Percentiles rank a stretch among this genome's conserved stretches.
Conservation (phyloP, 441 rosid genomes). For the Adansonia madagascariensis region DNA sequence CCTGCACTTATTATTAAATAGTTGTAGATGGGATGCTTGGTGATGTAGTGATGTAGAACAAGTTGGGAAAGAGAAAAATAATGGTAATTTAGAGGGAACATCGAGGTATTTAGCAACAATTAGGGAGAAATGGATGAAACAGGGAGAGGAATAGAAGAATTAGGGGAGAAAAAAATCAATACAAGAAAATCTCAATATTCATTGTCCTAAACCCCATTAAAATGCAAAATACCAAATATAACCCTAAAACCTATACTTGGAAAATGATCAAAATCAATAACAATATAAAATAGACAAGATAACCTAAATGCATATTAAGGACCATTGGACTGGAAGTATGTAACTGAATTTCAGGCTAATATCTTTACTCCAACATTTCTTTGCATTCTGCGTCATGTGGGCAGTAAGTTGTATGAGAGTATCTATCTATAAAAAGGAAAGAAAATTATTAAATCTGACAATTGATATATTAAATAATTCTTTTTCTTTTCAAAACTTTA, state of each 20-base stretch:
- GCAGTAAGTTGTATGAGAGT: slow-evolving; percentile 14
- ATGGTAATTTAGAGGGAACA: not conserved
- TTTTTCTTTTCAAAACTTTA: slow-evolving; percentile 21
- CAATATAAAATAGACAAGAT: not conserved
- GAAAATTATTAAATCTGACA: not conserved
- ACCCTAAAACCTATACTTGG: slow-evolving; percentile 8
- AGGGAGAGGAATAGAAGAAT: slow-evolving; percentile 13
- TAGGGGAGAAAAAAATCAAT: not conserved
- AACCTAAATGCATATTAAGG: slow-evolving; percentile 8
- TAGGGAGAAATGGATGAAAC: slow-evolving; percentile 1
- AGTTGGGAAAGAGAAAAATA: not conserved
- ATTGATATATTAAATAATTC: not conserved
- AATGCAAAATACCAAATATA: slow-evolving; percentile 10
- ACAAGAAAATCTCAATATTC: not conserved
- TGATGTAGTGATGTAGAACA: not conserved
- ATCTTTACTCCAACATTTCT: not conserved
- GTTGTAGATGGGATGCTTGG: slow-evolving; percentile 15
- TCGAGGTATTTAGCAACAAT: not conserved
- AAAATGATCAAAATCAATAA: slow-evolving; percentile 7
- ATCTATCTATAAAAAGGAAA: not conserved
- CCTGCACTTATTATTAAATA: not conserved
- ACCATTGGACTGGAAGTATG: not conserved
- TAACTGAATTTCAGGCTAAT: slow-evolving; percentile 1
- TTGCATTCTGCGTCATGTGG: not conserved
- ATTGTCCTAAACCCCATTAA: not conserved